Evolutionary conservation across 306 rosid genomes (phyloP), one percentile per base, ranked within the genome.

Genomic region (Benincasa hispida): DNA sequence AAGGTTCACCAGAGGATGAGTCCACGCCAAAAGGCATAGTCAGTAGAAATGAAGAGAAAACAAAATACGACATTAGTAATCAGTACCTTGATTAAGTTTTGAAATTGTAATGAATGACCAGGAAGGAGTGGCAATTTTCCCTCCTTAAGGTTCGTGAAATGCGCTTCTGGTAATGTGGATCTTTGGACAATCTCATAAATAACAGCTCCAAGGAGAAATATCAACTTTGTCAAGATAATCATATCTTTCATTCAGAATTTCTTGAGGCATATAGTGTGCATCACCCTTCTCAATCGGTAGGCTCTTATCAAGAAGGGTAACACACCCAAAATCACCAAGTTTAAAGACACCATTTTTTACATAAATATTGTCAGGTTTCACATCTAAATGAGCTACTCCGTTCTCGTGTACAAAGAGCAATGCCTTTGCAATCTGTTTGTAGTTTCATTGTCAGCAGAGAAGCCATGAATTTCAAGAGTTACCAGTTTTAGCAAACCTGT

Each of bases 241-340:
- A 69, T 81, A 89, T 62, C 86, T 84, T 66, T 94, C 98, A 61
- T 92, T 94, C 66, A 92, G 82, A 82, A 94, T 87, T 73, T 94
- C 99, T 76, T 85, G 95, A 22, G 99, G 98, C 99, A 90, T 92
- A 75, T 90, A 94, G 47, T 90, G 99, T 18, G 98, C 96, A 75
- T 94, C 99, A 10, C 99, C 99, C 84, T 94, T 98, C 73, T 92
- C 99, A 72, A 94, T 86, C 60, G 92, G 91, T 73, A 94, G 86
- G 91, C 96, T 92, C 55, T 51, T 84, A 47, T 94, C 98, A 75
- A 86, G 82, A 68, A 85, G 96, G 56, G 96, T 91, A 76, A 96
- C 93, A 76, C 98, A 94, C 72, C 99, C 99, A 84, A 92, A 94
- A 83, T 94, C 99, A 32, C 99, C 99, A 80, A 94, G 96, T 90